These are phyloP conservation scores for Nakaseomyces uthaithaninus DNA, from an alignment of 1,139 yeast species.

Conservation along the genomic window DNA sequence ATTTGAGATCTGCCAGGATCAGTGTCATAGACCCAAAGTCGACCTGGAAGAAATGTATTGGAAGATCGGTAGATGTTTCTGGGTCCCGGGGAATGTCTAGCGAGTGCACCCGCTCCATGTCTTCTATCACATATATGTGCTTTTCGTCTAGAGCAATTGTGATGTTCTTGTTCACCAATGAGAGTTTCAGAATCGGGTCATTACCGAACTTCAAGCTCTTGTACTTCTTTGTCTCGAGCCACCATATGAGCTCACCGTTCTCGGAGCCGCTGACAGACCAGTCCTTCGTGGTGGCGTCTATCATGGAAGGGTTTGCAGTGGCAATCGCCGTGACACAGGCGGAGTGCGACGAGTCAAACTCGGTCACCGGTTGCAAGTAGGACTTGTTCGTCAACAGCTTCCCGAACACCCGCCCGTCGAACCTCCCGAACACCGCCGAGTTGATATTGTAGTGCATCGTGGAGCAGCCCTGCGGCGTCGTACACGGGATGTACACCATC, in stretches of 20 bases:
- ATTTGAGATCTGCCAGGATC: conserved; percentile 24
- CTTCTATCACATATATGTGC: conserved; percentile 21
- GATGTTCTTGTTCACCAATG: conserved; percentile 19
- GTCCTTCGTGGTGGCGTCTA: conserved; percentile 22
- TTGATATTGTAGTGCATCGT: conserved; percentile 32
- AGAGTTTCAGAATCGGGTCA: conserved; percentile 22
- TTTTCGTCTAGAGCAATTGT: conserved; percentile 27
- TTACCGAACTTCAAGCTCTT: conserved; percentile 20
- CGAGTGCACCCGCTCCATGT: conserved; percentile 15
- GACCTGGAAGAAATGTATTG: conserved; percentile 32
- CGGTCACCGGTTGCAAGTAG: conserved; percentile 34
- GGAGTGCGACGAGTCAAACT: conserved; percentile 31
- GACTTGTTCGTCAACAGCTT: conserved; percentile 35
- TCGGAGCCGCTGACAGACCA: conserved; percentile 39
- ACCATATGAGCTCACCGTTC: conserved; percentile 35
- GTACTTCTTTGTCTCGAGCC: conserved; percentile 31
- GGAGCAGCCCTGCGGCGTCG: conserved; percentile 35
- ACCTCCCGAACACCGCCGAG: conserved; percentile 39
- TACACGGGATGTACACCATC: conserved; percentile 33
- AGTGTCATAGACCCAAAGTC: conserved; percentile 46
- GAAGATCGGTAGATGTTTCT: conserved; percentile 7
- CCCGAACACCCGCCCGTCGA: conserved; percentile 39
- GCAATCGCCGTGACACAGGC: conserved; percentile 35
- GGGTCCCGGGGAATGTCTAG: conserved; percentile 17
- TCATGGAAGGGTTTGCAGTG: conserved; percentile 17